Conservation (phyloP, 1,284 basidiomycete species). For the Moniliophthora roreri region DNA sequence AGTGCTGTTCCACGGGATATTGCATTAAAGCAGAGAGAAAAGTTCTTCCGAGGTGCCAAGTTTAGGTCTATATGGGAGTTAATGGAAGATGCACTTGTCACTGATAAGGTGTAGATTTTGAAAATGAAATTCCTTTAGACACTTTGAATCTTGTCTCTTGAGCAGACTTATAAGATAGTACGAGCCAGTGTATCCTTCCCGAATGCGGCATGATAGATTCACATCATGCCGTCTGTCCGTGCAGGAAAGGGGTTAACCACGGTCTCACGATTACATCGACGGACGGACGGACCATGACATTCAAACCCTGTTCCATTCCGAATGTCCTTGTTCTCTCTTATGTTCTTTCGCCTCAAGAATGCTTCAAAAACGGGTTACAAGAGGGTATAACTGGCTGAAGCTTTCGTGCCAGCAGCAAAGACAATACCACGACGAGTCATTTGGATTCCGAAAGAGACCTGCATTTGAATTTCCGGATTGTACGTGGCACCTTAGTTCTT, state of each 20-base stretch:
- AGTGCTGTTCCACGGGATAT: conserved; percentile 4
- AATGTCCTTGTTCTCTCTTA: background rate
- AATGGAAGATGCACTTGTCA: conserved; percentile 5
- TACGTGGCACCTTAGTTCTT: conserved; percentile 36
- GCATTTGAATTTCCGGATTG: conserved; percentile 75
- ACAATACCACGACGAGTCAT: conserved; percentile 79
- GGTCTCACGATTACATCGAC: no score
- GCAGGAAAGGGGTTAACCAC: no score
- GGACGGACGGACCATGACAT: conserved; percentile 1
- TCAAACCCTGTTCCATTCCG: background rate
- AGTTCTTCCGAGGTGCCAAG: conserved; percentile 4
- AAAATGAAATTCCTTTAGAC: no score
- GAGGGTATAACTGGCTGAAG: background rate
- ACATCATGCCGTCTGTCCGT: no score
- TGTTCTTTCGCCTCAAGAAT: background rate
- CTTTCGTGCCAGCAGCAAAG: background rate
- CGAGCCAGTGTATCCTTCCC: no score
- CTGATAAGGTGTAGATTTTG: conserved; percentile 7
- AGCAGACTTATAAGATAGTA: no score
- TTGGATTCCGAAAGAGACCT: conserved; percentile 72
- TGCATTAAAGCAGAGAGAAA: background rate
- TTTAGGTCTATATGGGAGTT: conserved; percentile 10
- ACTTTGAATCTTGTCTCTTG: no score
- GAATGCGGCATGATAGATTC: no score
- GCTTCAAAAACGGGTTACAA: background rate